Evolutionary conservation across 108 stramenopile genomes (phyloP), one percentile per base, ranked within the genome.

Genomic region (Bacterosira constricta): DNA sequence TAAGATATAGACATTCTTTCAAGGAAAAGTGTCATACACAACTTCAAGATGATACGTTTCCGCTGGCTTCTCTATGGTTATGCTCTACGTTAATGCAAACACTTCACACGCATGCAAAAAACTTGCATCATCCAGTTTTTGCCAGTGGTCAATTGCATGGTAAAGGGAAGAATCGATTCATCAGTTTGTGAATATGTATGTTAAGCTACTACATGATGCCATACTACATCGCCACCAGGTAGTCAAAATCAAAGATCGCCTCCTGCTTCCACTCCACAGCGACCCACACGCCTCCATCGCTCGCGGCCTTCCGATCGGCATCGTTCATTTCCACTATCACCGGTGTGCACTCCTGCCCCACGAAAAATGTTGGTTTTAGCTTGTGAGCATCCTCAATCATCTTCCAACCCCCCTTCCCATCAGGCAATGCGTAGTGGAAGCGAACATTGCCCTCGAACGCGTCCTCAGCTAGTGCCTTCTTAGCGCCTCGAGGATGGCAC

Each of bases 161-260:
- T n/a, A n/a, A n/a, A n/a, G n/a, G n/a, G n/a, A n/a, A n/a, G n/a
- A n/a, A n/a, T n/a, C n/a, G n/a, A n/a, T n/a, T n/a, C n/a, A n/a
- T n/a, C n/a, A n/a, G n/a, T n/a, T n/a, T n/a, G n/a, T n/a, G n/a
- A n/a, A n/a, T n/a, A n/a, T n/a, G n/a, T n/a, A n/a, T n/a, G n/a
- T n/a, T n/a, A n/a, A n/a, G n/a, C n/a, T n/a, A n/a, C n/a, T n/a
- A n/a, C n/a, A n/a, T n/a, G n/a, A n/a, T n/a, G n/a, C n/a, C n/a
- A n/a, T n/a, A n/a, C n/a, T 59, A 59, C 57, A 59, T 59, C 6
- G 57, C 61, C 27, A 62, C 44, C 12, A 62, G 61, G 27, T 62
- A 62, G 21, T 62, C 61, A 36, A 62, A 62, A 30, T 62, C 61
- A 46, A 62, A 62, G 6, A 62, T 45, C 21, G 29, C 44, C 27